These are phyloP conservation scores for Cladophialophora exuberans DNA, from an alignment of 2,329 filamentous ascomycete genomes.

Conservation along the genomic window DNA sequence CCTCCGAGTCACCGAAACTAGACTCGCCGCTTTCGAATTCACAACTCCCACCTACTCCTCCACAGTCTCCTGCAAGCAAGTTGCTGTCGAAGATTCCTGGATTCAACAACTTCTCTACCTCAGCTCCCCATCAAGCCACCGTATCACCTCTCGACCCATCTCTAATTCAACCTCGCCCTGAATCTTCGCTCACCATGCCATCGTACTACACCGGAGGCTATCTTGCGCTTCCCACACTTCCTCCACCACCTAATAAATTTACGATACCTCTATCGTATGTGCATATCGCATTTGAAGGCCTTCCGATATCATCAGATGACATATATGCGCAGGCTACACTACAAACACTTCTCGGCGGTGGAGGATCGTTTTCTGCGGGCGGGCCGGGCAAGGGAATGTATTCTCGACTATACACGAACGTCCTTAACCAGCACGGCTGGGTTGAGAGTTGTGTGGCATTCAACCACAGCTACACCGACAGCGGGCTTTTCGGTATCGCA, in stretches of 20 bases:
- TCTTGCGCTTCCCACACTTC: conserved; percentile 78
- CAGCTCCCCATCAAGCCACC: conserved; percentile 65
- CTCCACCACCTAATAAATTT: conserved; percentile 75
- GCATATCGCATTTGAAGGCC: conserved; percentile 91
- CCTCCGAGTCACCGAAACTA: conserved; percentile 35
- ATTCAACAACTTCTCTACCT: conserved; percentile 84
- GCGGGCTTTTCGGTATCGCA: conserved; percentile 91
- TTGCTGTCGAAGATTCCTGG: conserved; percentile 85
- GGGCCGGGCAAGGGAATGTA: conserved; percentile 99
- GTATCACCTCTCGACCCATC: conserved; percentile 58
- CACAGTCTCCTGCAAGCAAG: conserved; percentile 44
- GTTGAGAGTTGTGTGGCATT: conserved; percentile 94
- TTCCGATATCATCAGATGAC: conserved; percentile 85
- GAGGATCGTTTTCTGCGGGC: conserved; percentile 94
- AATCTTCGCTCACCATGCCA: conserved; percentile 63
- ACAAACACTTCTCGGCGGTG: conserved; percentile 92
- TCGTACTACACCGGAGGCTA: conserved; percentile 94
- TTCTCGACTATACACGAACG: conserved; percentile 94
- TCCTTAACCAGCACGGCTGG: conserved; percentile 96
- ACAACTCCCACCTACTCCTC: conserved; percentile 41
- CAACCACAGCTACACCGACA: conserved; percentile 97
- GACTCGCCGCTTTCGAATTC: conserved; percentile 44
- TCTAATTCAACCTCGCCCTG: conserved; percentile 45
- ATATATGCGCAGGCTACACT: conserved; percentile 96
- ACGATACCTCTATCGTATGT: conserved; percentile 86